Percentiles rank a stretch among this genome's conserved stretches.
phyloP scores from a whole-genome alignment of 2,329 filamentous ascomycete species.

The Beauveria asiatica region DNA sequence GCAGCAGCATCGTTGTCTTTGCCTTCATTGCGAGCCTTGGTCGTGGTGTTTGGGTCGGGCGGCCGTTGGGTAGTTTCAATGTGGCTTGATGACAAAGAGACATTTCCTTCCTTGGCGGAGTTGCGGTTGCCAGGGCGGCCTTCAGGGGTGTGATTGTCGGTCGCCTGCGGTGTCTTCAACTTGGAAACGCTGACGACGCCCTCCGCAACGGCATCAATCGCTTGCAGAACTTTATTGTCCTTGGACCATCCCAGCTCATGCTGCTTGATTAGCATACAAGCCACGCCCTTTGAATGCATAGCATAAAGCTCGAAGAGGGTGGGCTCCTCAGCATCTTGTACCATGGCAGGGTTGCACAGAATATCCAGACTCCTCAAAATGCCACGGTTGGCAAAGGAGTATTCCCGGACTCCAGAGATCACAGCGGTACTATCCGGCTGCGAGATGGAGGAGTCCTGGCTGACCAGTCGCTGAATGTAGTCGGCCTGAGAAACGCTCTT shows the following conservation, averaged over 20 bases:
- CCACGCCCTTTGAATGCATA: conserved; percentile 97
- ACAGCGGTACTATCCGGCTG: conserved; percentile 92
- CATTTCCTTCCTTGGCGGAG: conserved; percentile 27
- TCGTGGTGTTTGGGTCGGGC: conserved; percentile 24
- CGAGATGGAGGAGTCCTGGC: conserved; percentile 63
- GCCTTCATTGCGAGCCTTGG: conserved; percentile 34
- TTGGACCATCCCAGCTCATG: conserved; percentile 85
- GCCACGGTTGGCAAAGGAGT: conserved; percentile 81
- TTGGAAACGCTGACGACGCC: conserved; percentile 69
- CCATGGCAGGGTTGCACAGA: conserved; percentile 60
- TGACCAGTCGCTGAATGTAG: conserved; percentile 71
- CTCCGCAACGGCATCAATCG: conserved; percentile 66
- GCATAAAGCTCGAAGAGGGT: conserved; percentile 90
- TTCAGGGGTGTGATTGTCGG: conserved; percentile 26
- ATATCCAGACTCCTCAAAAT: conserved; percentile 86
- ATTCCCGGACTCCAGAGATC: conserved; percentile 92
- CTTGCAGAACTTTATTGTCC: conserved; percentile 77
- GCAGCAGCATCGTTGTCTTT: conserved; percentile 40
- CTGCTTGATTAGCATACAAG: conserved; percentile 76
- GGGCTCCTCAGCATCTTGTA: conserved; percentile 56
- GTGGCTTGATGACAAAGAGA: conserved; percentile 19
- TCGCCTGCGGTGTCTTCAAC: conserved; percentile 46
- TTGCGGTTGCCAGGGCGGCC: conserved; percentile 27
- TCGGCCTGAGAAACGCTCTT: conserved; percentile 76
- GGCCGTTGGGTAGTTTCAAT: conserved; percentile 23